Percentiles rank a stretch among this genome's conserved stretches.
These are phyloP conservation scores for Globisporangium paroecandrum DNA, from an alignment of 352 stramenopile genomes.

Conservation along the genomic window DNA sequence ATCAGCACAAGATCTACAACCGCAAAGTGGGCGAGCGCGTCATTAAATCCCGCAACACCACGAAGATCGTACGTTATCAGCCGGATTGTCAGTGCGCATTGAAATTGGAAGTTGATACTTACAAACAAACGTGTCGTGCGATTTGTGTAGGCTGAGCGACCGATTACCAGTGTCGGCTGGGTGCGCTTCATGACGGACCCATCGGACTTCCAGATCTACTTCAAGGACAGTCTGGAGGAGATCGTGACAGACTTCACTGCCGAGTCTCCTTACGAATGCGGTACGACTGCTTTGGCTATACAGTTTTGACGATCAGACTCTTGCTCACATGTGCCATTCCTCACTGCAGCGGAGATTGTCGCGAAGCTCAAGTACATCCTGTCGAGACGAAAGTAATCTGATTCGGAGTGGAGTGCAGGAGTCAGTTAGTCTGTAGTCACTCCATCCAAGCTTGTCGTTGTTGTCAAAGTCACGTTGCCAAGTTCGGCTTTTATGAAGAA, in stretches of 20 bases:
- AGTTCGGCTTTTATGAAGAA: too few species aligned
- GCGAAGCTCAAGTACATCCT: slow-evolving; percentile 90
- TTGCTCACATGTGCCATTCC: not conserved
- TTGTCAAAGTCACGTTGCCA: not conserved
- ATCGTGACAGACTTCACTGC: slow-evolving; percentile 89
- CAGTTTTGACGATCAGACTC: too few species aligned
- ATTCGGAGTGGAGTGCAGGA: not conserved
- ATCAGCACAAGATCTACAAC: slow-evolving; percentile 90
- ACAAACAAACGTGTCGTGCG: not conserved
- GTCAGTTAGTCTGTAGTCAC: too few species aligned
- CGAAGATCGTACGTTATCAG: slow-evolving; percentile 77
- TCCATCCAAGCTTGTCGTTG: not conserved
- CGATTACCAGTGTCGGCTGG: slow-evolving; percentile 84
- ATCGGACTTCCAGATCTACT: slow-evolving; percentile 88
- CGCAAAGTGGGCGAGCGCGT: slow-evolving; percentile 87
- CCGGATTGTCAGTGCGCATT: not conserved
- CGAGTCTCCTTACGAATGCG: slow-evolving; percentile 86
- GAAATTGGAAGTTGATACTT: not conserved
- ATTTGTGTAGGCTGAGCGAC: slow-evolving; percentile 60
- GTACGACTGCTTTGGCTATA: slow-evolving; percentile 34
- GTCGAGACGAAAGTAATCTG: slow-evolving; percentile 62
- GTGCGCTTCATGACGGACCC: slow-evolving; percentile 84
- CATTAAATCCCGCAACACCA: slow-evolving; percentile 87
- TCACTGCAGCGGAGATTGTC: slow-evolving; percentile 73
- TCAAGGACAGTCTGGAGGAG: slow-evolving; percentile 85